Evolutionary conservation across 805 yeast genomes (phyloP).

Genomic region (Jamesozyma gamospora): DNA sequence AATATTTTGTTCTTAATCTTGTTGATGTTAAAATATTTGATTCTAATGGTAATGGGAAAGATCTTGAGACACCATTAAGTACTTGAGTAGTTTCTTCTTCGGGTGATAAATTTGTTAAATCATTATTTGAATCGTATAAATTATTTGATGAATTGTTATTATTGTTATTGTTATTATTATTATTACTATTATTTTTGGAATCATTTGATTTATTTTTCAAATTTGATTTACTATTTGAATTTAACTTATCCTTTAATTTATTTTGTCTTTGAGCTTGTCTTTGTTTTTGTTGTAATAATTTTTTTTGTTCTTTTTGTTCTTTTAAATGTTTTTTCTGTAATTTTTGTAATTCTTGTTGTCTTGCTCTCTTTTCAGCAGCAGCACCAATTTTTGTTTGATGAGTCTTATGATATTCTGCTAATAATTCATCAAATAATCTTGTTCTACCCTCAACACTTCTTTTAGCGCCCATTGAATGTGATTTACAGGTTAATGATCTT

Average conservation of each 20-base stretch:
- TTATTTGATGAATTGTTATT: background rate
- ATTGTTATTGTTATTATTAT: conserved; percentile 1
- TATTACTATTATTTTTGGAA: background rate
- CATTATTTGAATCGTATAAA: background rate
- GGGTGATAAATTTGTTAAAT: conserved; percentile 59
- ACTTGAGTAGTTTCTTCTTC: conserved; percentile 92
- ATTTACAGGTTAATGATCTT: conserved; percentile 89
- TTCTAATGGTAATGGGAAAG: conserved; percentile 78
- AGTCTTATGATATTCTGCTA: conserved; percentile 83
- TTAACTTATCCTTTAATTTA: background rate
- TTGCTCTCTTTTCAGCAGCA: conserved; percentile 69
- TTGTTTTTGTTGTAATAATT: conserved; percentile 31
- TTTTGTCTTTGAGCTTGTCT: conserved; percentile 12
- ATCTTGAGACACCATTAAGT: conserved; percentile 74
- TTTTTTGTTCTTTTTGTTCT: conserved; percentile 21
- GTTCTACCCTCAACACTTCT: conserved; percentile 90
- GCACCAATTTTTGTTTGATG: conserved; percentile 85
- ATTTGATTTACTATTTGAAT: conserved; percentile 9
- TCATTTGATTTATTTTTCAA: background rate
- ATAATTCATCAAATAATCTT: conserved; percentile 78
- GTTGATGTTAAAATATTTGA: conserved; percentile 61
- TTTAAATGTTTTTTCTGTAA: conserved; percentile 22
- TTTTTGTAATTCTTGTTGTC: conserved; percentile 41
- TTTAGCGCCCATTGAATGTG: conserved; percentile 98
- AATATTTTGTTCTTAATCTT: conserved; percentile 57